Conservation (phyloP, 176 grass and related monocot species). For the Melocanna baccifera region DNA sequence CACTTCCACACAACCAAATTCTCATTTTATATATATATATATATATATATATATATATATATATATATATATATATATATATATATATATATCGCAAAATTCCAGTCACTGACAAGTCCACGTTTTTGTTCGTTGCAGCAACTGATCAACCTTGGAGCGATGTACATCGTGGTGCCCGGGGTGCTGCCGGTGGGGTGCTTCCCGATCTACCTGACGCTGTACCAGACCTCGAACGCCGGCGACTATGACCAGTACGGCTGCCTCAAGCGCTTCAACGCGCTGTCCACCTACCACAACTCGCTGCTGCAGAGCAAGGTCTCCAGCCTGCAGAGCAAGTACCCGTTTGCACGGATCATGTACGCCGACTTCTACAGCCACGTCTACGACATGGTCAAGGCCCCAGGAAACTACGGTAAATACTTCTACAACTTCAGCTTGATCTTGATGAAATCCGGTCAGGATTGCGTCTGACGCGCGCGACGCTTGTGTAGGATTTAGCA, state of each 20-base stretch:
- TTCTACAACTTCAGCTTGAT: neutral
- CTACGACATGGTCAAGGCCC: slow-evolving; percentile 66
- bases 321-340: slow-evolving; percentile 65
- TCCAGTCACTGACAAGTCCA: neutral
- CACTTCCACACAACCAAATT: neutral
- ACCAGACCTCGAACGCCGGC: slow-evolving; percentile 52
- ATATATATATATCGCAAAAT: neutral
- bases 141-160: slow-evolving; percentile 56
- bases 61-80: too few species aligned
- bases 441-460: neutral
- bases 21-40: neutral
- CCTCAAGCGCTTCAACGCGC: slow-evolving; percentile 67
- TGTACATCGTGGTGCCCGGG: slow-evolving; percentile 59
- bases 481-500: slow-evolving; percentile 45
- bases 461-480: neutral
- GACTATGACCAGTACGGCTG: slow-evolving; percentile 83
- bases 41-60: too few species aligned
- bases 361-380: slow-evolving; percentile 81
- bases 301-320: slow-evolving; percentile 49
- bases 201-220: slow-evolving; percentile 73
- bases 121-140: neutral
- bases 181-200: slow-evolving; percentile 80
- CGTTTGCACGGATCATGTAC: slow-evolving; percentile 52
- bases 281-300: slow-evolving; percentile 67
- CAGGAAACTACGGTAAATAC: slow-evolving; percentile 50